Conservation (phyloP, 371 early-diverging fungal species). For the Conidiobolus incongruus region DNA sequence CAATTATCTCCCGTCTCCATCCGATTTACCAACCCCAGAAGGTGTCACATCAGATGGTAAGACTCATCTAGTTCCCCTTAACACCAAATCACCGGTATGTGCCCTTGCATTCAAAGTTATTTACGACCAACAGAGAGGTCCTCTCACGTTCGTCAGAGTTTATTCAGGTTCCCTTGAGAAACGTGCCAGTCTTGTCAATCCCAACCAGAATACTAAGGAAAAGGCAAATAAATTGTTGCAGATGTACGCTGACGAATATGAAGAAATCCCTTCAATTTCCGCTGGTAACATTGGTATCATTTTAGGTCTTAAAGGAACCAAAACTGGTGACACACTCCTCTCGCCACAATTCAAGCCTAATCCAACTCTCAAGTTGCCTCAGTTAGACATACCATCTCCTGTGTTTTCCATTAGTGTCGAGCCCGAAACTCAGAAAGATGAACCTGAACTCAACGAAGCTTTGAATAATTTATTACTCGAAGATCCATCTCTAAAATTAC, state of each 20-base stretch:
- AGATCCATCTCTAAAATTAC: constrained; percentile 68
- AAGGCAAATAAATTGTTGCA: constrained; percentile 64
- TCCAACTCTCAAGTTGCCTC: constrained; percentile 28
- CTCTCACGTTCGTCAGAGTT: constrained; percentile 81
- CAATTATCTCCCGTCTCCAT: constrained; percentile 70
- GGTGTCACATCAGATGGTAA: constrained; percentile 18
- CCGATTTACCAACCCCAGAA: constrained; percentile 35
- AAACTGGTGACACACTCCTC: constrained; percentile 82
- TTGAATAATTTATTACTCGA: constrained; percentile 53
- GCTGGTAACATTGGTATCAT: constrained; percentile 83
- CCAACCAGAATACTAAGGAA: constrained; percentile 39
- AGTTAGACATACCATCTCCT: constrained; percentile 68
- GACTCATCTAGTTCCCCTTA: constrained; percentile 11
- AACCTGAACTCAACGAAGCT: constrained; percentile 48
- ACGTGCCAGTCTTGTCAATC: constrained; percentile 41
- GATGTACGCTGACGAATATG: constrained; percentile 79
- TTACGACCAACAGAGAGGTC: constrained; percentile 60
- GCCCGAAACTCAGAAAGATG: constrained; percentile 50
- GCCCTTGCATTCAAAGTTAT: constrained; percentile 90
- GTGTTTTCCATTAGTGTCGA: constrained; percentile 79
- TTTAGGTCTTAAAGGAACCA: constrained; percentile 63
- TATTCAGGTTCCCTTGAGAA: constrained; percentile 63
- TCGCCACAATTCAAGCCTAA: constrained; percentile 18
- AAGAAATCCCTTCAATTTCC: constrained; percentile 49
- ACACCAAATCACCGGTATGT: constrained; percentile 8